These are phyloP conservation scores for Phaseolus lunatus DNA, from an alignment of 306 rosid species.

Conservation along the genomic window DNA sequence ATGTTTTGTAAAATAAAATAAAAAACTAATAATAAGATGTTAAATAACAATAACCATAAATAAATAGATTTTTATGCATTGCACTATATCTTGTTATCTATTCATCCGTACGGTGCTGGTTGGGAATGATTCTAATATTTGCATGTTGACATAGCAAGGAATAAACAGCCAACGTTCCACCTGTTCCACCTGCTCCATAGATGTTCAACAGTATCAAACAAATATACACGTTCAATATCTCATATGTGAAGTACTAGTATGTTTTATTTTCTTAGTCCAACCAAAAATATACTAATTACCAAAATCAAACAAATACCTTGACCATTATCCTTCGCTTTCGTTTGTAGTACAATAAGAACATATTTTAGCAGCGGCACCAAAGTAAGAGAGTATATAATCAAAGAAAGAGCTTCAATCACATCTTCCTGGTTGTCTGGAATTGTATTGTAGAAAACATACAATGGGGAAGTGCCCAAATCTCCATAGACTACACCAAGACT, in stretches of 20 bases:
- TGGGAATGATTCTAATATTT: constrained; percentile 79
- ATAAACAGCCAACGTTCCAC: constrained; percentile 90
- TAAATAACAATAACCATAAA: neutral
- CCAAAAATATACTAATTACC: constrained; percentile 18
- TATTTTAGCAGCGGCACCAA: constrained; percentile 91
- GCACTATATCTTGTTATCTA: constrained; percentile 78
- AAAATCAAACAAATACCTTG: constrained; percentile 72
- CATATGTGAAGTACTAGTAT: constrained; percentile 3
- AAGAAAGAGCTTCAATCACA: constrained; percentile 87
- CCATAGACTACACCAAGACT: constrained; percentile 98
- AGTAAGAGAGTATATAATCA: constrained; percentile 96
- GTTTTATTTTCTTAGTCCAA: constrained; percentile 17
- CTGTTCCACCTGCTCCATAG: constrained; percentile 62
- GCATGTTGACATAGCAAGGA: constrained; percentile 92
- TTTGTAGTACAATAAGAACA: constrained; percentile 76
- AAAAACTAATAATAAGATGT: neutral
- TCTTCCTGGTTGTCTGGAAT: constrained; percentile 83
- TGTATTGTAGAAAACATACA: constrained; percentile 91
- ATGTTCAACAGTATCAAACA: constrained; percentile 16
- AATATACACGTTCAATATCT: neutral
- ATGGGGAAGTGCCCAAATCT: constrained; percentile 97
- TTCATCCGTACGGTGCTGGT: constrained; percentile 85
- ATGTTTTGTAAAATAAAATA: too few relatives aligned
- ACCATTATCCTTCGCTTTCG: constrained; percentile 97
- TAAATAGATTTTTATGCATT: neutral